Evolutionary conservation across 2,329 filamentous ascomycete species (phyloP), one percentile per base, ranked within the genome.

Genomic region (Sodiomyces alkalinus): DNA sequence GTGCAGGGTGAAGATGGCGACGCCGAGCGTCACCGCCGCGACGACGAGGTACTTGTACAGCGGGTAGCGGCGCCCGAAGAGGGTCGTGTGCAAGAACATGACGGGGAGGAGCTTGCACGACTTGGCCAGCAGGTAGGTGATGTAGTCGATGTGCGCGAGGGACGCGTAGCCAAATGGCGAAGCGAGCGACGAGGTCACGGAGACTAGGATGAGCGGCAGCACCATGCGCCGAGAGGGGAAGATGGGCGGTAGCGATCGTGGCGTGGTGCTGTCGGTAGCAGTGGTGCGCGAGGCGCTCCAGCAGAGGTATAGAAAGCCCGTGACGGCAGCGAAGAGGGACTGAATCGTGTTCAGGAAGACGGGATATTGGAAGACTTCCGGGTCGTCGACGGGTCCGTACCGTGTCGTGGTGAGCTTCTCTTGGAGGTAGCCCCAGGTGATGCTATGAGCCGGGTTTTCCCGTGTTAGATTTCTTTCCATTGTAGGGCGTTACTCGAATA

Each of bases 71-170:
- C 78, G 80, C 34, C 78, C 75, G 62, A 94, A 98, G 26, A 98
- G 56, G 24, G 85, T 87, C 46, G 96, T 72, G 60, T 98, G 87
- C 22, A 98, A 68, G 45, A 90, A 76, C 90, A 98, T 96, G 46
- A 98, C 90, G 3, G 90, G 90, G n/a, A 98, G 74, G 13, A 98
- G 69, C 61, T 98, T 98, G 76, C 90, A 98, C 43, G 79, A 86
- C 58, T 98, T 96, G 42, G 90, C 87, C 22, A 98, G 78, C 41
- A 94, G 81, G 57, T 92, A 96, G 17, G 90, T 94, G 46, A 96
- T 82, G 57, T 96, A 96, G 68, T 96, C 90, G 55, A 96, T 85
- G 52, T 96, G 85, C 20, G 79, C 75, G 28, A 96, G 74, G 33
- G 75, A 80, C 27, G 90, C 86, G 56, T 96, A 96, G 41, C 87